These are phyloP conservation scores for Carex sylvatica DNA, from an alignment of 202 grass and related monocot genomes.

Conservation along the genomic window DNA sequence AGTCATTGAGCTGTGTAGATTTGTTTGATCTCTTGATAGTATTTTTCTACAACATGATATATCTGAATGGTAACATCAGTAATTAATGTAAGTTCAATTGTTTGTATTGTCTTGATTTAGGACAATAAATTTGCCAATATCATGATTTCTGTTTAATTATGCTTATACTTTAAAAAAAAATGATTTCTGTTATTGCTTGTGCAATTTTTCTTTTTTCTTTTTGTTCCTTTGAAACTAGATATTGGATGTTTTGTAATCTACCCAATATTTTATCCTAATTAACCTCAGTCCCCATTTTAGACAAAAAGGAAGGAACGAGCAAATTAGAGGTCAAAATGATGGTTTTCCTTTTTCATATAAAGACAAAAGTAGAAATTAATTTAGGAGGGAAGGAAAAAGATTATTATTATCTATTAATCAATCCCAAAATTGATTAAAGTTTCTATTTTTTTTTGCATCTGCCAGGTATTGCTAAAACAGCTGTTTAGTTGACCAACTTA, in stretches of 20 bases:
- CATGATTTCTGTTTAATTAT: background rate
- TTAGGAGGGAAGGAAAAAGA: background rate
- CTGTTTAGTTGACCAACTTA: conserved; percentile 7
- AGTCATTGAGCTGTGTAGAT: conserved; percentile 23
- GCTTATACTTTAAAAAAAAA: background rate
- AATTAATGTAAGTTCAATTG: background rate
- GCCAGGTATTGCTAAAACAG: background rate
- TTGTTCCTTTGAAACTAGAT: background rate
- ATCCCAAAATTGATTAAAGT: background rate
- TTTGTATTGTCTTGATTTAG: conserved; percentile 1
- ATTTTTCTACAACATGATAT: conserved; percentile 6
- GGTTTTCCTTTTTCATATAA: background rate
- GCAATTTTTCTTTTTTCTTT: background rate
- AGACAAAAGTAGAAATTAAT: conserved; percentile 16
- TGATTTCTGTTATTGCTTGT: background rate
- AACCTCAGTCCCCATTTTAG: background rate
- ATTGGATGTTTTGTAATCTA: background rate
- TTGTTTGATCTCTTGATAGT: conserved; percentile 4
- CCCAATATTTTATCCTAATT: background rate
- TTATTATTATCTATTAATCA: background rate
- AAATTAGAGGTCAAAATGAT: background rate
- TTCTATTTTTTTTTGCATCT: background rate
- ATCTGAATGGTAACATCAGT: background rate
- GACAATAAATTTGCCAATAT: conserved; percentile 8
- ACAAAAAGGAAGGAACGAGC: background rate